These are phyloP conservation scores for Cystobasidium slooffiae DNA, from an alignment of 1,284 basidiomycete species.

Conservation along the genomic window DNA sequence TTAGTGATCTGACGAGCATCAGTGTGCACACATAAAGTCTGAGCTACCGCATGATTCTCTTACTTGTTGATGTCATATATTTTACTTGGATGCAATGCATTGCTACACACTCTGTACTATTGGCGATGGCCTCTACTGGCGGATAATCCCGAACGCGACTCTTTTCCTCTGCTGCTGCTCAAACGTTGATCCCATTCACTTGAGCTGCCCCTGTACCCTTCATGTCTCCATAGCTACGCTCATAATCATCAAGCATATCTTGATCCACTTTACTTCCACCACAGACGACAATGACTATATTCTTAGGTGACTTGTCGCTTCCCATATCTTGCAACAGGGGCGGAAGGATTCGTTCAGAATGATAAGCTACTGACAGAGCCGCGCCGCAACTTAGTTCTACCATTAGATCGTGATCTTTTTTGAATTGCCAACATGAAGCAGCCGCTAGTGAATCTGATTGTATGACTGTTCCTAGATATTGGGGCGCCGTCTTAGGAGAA, in stretches of 20 bases:
- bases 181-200: constrained; percentile 18
- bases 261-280: constrained; percentile 41
- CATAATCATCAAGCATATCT: constrained; percentile 27
- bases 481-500: neutral
- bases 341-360: constrained; percentile 19
- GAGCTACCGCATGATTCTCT: neutral
- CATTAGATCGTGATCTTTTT: constrained; percentile 32
- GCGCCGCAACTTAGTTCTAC: constrained; percentile 41
- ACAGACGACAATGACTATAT: constrained; percentile 39
- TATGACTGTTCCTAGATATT: constrained; percentile 34
- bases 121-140: neutral
- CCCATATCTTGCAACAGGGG: neutral
- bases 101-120: neutral
- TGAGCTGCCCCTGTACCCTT: constrained; percentile 19
- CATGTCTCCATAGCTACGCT: constrained; percentile 31
- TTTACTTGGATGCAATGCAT: neutral
- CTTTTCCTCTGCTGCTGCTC: neutral
- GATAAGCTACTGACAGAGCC: constrained; percentile 30
- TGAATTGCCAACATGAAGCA: constrained; percentile 38
- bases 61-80: neutral
- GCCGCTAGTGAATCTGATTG: constrained; percentile 34
- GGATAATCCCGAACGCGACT: too few species aligned
- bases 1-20: neutral
- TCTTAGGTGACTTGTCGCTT: constrained; percentile 7
- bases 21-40: too few species aligned